A percentile compares a stretch with the other conserved stretches of the same genome.
Evolutionary conservation across 2,329 filamentous ascomycete genomes (phyloP).

Genomic region (Akanthomyces uredinophilus): DNA sequence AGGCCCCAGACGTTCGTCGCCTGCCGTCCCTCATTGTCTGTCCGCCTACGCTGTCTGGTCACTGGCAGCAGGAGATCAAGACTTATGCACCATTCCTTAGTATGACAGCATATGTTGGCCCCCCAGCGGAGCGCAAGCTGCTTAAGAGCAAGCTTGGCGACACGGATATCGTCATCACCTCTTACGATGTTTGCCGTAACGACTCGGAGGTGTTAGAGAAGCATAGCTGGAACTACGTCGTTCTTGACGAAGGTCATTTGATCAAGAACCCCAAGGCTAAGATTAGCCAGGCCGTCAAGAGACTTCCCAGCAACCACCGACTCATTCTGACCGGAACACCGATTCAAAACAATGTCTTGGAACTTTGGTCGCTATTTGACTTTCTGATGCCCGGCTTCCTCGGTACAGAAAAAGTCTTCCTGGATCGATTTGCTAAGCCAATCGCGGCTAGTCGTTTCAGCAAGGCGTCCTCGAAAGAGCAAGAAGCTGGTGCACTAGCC

Average conservation of each 20-base stretch:
- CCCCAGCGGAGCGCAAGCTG: constrained; percentile 71
- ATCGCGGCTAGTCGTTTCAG: constrained; percentile 92
- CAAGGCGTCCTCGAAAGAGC: constrained; percentile 97
- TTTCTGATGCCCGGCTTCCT: constrained; percentile 99
- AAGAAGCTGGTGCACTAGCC: constrained; percentile 90
- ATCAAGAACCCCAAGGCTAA: constrained; percentile 99
- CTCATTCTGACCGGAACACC: constrained; percentile 95
- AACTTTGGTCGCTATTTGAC: constrained; percentile 96
- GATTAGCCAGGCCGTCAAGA: constrained; percentile 88
- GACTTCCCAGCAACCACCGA: constrained; percentile 83
- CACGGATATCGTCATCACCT: constrained; percentile 93
- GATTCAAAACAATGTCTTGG: constrained; percentile 95
- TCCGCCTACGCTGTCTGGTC: constrained; percentile 89
- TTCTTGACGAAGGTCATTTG: constrained; percentile 93
- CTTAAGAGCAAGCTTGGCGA: constrained; percentile 64
- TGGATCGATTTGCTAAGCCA: constrained; percentile 90
- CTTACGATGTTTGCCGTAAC: constrained; percentile 96
- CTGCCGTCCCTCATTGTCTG: constrained; percentile 93
- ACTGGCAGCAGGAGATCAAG: constrained; percentile 98
- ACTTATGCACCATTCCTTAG: constrained; percentile 92
- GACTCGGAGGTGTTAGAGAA: constrained; percentile 80
- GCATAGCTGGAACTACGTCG: constrained; percentile 94
- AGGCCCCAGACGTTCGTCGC: constrained; percentile 68
- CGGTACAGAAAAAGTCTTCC: constrained; percentile 89
- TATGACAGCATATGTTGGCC: constrained; percentile 85